Evolutionary conservation across 2,329 filamentous ascomycete genomes (phyloP).

Genomic region (Fusarium sp.): DNA sequence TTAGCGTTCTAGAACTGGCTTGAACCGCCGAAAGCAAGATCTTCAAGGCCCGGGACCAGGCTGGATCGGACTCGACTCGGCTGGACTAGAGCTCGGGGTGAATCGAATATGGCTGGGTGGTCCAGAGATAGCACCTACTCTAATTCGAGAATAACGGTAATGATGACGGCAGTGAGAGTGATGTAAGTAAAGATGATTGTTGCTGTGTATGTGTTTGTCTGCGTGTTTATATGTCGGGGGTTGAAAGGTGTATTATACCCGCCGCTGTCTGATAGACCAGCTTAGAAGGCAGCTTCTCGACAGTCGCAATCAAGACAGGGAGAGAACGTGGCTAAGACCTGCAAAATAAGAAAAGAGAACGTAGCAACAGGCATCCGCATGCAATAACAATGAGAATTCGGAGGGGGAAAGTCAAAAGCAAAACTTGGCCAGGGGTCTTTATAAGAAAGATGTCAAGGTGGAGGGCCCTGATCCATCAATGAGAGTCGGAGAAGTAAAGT

Average conservation of each 20-base stretch:
- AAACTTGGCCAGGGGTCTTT: constrained; percentile 24
- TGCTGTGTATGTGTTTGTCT: neutral
- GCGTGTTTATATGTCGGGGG: constrained; percentile 1
- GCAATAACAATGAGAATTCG: neutral
- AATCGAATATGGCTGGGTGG: constrained; percentile 6
- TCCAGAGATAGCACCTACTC: neutral
- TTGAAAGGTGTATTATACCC: constrained; percentile 5
- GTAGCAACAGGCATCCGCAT: neutral
- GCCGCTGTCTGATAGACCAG: neutral
- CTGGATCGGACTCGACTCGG: constrained; percentile 33
- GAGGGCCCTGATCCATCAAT: constrained; percentile 8
- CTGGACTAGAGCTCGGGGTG: constrained; percentile 23
- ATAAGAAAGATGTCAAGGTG: constrained; percentile 16
- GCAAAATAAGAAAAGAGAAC: constrained; percentile 28
- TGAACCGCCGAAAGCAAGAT: constrained; percentile 27
- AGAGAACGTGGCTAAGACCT: constrained; percentile 23
- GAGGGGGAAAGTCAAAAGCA: constrained; percentile 33
- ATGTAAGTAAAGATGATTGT: neutral
- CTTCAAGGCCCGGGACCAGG: constrained; percentile 25
- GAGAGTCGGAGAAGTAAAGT: neutral
- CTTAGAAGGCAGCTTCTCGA: neutral
- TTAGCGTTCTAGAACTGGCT: constrained; percentile 36
- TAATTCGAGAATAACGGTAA: neutral
- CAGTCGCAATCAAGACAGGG: constrained; percentile 1
- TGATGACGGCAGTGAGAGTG: neutral